Conservation (phyloP, 1,284 basidiomycete genomes). For the Takashimella koratensis region DNA sequence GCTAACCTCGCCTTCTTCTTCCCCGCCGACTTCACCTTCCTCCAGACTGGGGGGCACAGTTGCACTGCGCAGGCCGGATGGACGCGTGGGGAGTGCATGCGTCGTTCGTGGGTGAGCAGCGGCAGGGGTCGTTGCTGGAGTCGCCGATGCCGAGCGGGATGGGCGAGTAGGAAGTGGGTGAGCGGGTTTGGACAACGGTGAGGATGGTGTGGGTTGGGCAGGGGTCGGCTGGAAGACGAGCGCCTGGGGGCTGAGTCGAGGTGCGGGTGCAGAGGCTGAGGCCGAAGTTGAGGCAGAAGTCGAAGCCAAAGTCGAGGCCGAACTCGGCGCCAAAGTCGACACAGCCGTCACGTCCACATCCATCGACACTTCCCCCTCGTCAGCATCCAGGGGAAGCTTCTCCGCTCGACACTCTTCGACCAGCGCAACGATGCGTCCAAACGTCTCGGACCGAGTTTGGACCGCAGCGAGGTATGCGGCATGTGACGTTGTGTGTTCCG, state of each 20-base stretch:
- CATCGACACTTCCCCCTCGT: conserved; percentile 13
- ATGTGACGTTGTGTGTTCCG: conserved; percentile 30
- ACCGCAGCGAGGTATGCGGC: conserved; percentile 25
- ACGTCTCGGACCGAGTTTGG: conserved; percentile 29
- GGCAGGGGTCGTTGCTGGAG: conserved; percentile 7
- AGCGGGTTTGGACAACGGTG: conserved; percentile 2
- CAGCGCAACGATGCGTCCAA: conserved; percentile 27
- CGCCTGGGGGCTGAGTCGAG: neutral
- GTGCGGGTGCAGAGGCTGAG: neutral
- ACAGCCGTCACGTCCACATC: conserved; percentile 19
- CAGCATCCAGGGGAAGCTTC: conserved; percentile 26
- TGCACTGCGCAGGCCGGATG: conserved; percentile 3
- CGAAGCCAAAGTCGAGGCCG: conserved; percentile 1
- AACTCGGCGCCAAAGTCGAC: neutral
- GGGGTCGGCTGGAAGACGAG: neutral
- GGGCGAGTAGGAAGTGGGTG: conserved; percentile 15
- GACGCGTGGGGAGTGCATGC: conserved; percentile 7
- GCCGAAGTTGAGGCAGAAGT: neutral
- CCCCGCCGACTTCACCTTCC: conserved; percentile 10
- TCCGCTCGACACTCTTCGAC: conserved; percentile 34
- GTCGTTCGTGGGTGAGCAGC: neutral
- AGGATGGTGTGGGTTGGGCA: neutral
- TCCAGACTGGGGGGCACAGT: conserved; percentile 1
- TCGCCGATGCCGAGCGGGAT: conserved; percentile 2
- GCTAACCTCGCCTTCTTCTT: conserved; percentile 11